Evolutionary conservation across 2,329 filamentous ascomycete species (phyloP), one percentile per base, ranked within the genome.

Genomic region (Aureobasidium sp.): DNA sequence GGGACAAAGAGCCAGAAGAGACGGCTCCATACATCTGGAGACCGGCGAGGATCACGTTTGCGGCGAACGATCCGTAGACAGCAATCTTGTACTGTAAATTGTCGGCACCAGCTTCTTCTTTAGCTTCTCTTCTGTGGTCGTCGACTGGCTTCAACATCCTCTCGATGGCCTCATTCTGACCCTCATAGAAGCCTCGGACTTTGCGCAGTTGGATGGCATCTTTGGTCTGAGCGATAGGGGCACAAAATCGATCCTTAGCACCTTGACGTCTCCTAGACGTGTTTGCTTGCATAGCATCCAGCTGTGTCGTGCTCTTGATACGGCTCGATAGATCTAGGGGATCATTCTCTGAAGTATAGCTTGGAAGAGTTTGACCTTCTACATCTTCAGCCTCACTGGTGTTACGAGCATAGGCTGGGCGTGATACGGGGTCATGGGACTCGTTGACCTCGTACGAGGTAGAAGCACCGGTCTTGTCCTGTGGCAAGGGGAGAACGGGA

Each of bases 81-180:
- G 86, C 86, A 64, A 88, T 89, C 68, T 84, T 83, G 75, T 83
- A 87, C 69, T 88, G 86, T 68, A 97, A 76, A 64, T 93, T 88
- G 71, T 95, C 93, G 36, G 91, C 89, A 63, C 85, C 86, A 63
- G 88, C 86, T 72, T 92, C 85, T 68, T 95, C 88, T 66, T 85
- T 87, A 39, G 92, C 92, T 52, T 91, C 87, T 39, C 87, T 86
- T 21, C 89, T 81, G 75, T 97, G 94, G 71, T 97, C 91, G 70
- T 96, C 91, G 2, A 97, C 93, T 3, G 89, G 87, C 77, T 96
- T 97, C 66, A 97, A 81, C 76, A 97, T 83, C 11, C 90, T 85
- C 77, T 96, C 86, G 67, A 99, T 99, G 68, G 90, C 92, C 73
- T 92, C 90, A 72, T 99, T 99, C 72, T 99, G 93, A 34, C 82